Base-by-base conservation (phyloP, 768 basidiomycete genomes). In the Clavulina sp. region DNA sequence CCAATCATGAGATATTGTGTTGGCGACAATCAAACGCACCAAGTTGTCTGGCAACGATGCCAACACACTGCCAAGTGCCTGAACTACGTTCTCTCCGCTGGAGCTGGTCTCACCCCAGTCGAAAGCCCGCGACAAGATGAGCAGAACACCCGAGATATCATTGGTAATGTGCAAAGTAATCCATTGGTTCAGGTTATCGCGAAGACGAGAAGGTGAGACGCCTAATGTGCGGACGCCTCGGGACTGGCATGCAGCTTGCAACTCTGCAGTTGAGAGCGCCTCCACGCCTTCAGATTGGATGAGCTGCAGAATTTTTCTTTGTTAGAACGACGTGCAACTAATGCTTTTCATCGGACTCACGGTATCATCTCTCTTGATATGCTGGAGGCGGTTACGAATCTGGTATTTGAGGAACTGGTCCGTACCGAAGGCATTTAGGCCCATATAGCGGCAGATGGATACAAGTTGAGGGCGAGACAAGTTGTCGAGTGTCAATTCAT, bases 371-470 rank as follows among this genome's bases (percentile, higher is more conserved):
- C 84, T 75, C 50, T 89, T 76, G 57, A 99, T 74, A 60, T 83
- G 74, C 56, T 82, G 70, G 24, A 99, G 71, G 28, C 88, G 77
- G 40, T 77, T 76, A 24, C 88, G 82, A 63, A 99, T 86, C 32
- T 84, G 78, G 32, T 88, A 88, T 43, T 93, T 83, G 41, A 99
- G 73, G 69, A 95, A 97, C 68, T 96, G 97, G 66, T 99, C 95
- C 16, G 93, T 97, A 41, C 95, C 95, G 61, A 96, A 99, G 2
- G 93, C 92, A 67, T 97, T 93, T 60, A 97, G 76, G 51, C 84
- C 87, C 89, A 99, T 95, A 64, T 99, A 97, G 52, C 89, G 76
- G 59, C 81, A 95, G 83, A 93, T 95, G 0, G 88, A 92, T 19
- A 93, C 89, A 28, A 97, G 75, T 67, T 97, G 95, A n/a, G 95